Base-by-base conservation (phyloP, 2,329 filamentous ascomycete genomes). In the Sporothrix luriei region DNA sequence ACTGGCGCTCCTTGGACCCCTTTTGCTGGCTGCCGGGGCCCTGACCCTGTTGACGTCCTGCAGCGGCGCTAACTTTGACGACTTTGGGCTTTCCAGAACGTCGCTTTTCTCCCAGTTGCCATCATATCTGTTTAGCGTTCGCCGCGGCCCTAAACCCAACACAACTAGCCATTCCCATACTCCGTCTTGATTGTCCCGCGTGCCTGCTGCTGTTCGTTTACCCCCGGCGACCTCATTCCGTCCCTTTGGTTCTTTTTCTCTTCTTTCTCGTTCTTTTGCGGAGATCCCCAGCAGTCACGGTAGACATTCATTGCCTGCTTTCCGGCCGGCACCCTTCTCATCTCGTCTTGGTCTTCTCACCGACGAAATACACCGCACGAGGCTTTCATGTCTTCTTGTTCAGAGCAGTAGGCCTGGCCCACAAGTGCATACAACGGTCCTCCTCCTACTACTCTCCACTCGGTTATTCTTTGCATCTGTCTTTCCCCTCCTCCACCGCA, bases 341-440 rank as follows among this genome's bases (percentile, higher is more conserved):
- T 40, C n/a, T 24, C 49, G 13, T 52, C 64, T 29, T 43, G 33
- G n/a, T n/a, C 51, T 21, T 29, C 65, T 67, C 65, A 67, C 65
- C 65, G 51, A 67, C 65, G 29, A 19, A 46, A 67, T 46, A 48
- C 49, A 67, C 51, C 51, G 65, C 51, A 46, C 51, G 24, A 57
- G 65, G 51, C 21, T 24, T 57, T 40, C 26, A 49, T 38, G 26
- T 48, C 61, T 65, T 10, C 19, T 24, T 29, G 61, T 24, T 65
- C n/a, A 21, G n/a, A 10, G 10, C 16, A 33, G 13, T 16, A 48
- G 43, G 61, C 61, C 61, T 9, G 43, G 61, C 61, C 61, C 16
- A 26, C 61, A 51, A 16, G 24, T 65, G 61, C 61, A 65, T 33
- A 62, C 59, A 64, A 21, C 19, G 38, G 46, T 46, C 38, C 16